Conservation (phyloP, 768 basidiomycete genomes). For the Panaeolus cyanescens region DNA sequence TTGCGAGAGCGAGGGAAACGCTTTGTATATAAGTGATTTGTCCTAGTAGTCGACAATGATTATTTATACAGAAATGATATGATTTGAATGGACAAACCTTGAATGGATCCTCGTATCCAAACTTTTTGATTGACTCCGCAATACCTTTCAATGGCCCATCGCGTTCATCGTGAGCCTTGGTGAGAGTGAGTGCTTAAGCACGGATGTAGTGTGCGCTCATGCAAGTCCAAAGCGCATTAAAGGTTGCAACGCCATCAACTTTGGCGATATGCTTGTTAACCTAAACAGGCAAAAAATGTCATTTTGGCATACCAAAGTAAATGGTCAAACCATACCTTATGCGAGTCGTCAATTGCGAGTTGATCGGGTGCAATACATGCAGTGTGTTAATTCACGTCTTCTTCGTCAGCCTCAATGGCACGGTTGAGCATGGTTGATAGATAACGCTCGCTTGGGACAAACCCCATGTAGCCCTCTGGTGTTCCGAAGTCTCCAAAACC, state of each 20-base stretch:
- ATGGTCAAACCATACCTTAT: slow-evolving; percentile 22
- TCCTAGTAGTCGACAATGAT: no score
- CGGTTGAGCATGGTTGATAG: slow-evolving; percentile 21
- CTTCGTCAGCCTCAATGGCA: slow-evolving; percentile 21
- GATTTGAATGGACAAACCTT: not conserved
- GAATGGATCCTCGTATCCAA: slow-evolving; percentile 4
- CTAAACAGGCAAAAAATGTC: slow-evolving; percentile 8
- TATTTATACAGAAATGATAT: no score
- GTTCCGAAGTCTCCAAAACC: slow-evolving; percentile 18
- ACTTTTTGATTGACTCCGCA: not conserved
- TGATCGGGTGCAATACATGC: slow-evolving; percentile 21
- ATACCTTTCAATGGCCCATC: slow-evolving; percentile 3
- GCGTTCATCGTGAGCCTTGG: slow-evolving; percentile 20
- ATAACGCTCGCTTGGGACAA: slow-evolving; percentile 22
- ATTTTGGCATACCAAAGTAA: not conserved
- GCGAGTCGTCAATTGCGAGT: slow-evolving; percentile 22
- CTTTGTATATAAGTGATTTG: slow-evolving; percentile 5
- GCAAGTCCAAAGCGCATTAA: slow-evolving; percentile 25
- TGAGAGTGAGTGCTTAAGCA: slow-evolving; percentile 20
- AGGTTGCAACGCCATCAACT: slow-evolving; percentile 17
- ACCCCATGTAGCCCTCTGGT: slow-evolving; percentile 17
- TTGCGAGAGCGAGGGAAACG: slow-evolving; percentile 1
- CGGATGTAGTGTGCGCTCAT: slow-evolving; percentile 21
- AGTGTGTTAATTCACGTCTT: slow-evolving; percentile 25
- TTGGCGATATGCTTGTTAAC: slow-evolving; percentile 27